These are phyloP conservation scores for Alternaria sp. DNA, from an alignment of 2,329 filamentous ascomycete species.

Conservation along the genomic window DNA sequence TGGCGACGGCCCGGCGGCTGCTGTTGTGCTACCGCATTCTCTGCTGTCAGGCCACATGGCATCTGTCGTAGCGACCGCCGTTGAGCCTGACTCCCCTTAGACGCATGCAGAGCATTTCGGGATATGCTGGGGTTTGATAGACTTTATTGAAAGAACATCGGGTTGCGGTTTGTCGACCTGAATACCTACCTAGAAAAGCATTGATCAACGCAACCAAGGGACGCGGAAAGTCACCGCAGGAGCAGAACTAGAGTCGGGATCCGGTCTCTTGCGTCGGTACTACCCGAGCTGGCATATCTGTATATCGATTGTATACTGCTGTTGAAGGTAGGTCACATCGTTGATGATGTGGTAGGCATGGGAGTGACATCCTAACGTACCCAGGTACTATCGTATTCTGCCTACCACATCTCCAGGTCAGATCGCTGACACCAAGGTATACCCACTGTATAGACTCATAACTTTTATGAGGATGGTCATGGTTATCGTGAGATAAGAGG, in stretches of 20 bases:
- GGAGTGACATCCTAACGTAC: background rate
- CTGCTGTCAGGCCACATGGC: slow-evolving; percentile 1
- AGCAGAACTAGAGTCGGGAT: background rate
- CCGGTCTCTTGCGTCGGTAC: background rate
- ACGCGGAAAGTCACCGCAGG: background rate
- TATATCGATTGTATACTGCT: background rate
- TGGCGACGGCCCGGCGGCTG: background rate
- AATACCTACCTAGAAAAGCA: background rate
- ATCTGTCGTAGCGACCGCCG: background rate
- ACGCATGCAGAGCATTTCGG: background rate
- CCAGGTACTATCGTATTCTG: background rate
- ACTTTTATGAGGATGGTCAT: background rate
- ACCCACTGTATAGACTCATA: background rate
- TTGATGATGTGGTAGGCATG: background rate
- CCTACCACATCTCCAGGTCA: background rate
- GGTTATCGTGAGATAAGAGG: background rate
- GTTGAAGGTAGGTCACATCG: background rate
- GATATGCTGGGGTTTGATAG: background rate
- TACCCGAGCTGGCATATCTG: background rate
- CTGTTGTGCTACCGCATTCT: background rate
- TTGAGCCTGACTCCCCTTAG: background rate
- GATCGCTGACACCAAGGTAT: background rate
- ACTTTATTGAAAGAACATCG: background rate
- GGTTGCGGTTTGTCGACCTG: background rate
- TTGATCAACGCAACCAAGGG: background rate